Base-by-base conservation (phyloP, 352 stramenopile genomes). In the Globisporangium viniferum region DNA sequence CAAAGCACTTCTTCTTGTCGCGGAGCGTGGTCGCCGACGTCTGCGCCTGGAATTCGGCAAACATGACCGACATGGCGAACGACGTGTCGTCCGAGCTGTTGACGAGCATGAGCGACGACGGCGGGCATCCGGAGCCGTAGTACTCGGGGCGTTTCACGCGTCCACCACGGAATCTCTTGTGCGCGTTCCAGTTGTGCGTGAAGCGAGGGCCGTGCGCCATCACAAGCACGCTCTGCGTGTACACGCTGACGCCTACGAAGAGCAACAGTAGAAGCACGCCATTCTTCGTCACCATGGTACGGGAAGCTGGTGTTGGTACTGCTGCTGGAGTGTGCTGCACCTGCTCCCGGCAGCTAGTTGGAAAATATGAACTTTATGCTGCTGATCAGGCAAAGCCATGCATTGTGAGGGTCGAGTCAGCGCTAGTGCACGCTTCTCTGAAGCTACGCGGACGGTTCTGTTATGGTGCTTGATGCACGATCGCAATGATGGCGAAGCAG, bases 21-120 rank as follows among this genome's bases (percentile, higher is more conserved):
- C 63, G 59, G 7, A 68, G 48, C 2, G 41, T 51, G 4, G 58
- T 48, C 24, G 3, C n/a, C 5, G 58, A 51, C 5, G 73, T 80
- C 59, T 75, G 51, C 7, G 65, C 71, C 31, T 73, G 68, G 49
- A 80, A 77, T 10, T 64, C 18, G 1, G 73, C 67, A 54, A 80
- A 76, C 10, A 80, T 41, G n/a, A 66, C 64, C 49, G 73, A 78
- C 49, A 80, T 29, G 12, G 62, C 53, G 54, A 80, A 75, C 36
- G 55, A 69, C n/a, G 71, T 62, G 2, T 59, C 64, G 58, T 80
- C 73, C 22, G 61, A 73, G 24, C 62, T 48, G 29, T 80, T 80
- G 6, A 75, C 73, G 12, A 72, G 56, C 46, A 48, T 36, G 10
- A 78, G 63, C 8, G 73, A 76, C 53, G 57, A 57, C 33, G 55